Evolutionary conservation across 305 asterid genomes (phyloP).

Genomic region (Ilex paraguariensis): DNA sequence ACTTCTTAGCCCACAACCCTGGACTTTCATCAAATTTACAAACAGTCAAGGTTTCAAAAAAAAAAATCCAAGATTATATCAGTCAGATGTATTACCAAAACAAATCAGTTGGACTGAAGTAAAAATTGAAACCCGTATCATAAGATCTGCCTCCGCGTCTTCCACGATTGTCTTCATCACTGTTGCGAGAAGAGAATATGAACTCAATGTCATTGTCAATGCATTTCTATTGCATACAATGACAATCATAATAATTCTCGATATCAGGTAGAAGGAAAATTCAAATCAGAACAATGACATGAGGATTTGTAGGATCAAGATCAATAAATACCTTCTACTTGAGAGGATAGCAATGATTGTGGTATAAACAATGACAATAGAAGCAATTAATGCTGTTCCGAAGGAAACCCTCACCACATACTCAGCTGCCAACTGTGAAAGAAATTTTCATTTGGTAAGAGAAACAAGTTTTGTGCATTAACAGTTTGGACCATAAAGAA

Average conservation of each 20-base stretch:
- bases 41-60: background rate
- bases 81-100: constrained; percentile 50
- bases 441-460: constrained; percentile 5
- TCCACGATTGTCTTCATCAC: constrained; percentile 77
- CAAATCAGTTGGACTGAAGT: constrained; percentile 53
- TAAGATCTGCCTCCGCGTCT: constrained; percentile 64
- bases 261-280: constrained; percentile 5
- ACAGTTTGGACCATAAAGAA: background rate
- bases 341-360: constrained; percentile 75
- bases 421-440: constrained; percentile 76
- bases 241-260: background rate
- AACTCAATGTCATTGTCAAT: constrained; percentile 7
- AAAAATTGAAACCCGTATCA: constrained; percentile 46
- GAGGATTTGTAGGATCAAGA: background rate
- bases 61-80: background rate
- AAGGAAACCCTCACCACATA: constrained; percentile 85
- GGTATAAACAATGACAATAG: constrained; percentile 81
- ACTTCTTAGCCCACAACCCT: background rate
- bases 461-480: too few species aligned
- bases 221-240: constrained; percentile 4
- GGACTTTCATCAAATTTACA: background rate
- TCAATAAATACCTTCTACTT: constrained; percentile 65
- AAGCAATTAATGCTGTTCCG: constrained; percentile 92
- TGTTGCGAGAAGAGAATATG: constrained; percentile 22
- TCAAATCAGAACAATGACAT: constrained; percentile 10